Evolutionary conservation across 2,329 filamentous ascomycete genomes (phyloP), one percentile per base, ranked within the genome.

Genomic region (Neopestalotiopsis clavispora): DNA sequence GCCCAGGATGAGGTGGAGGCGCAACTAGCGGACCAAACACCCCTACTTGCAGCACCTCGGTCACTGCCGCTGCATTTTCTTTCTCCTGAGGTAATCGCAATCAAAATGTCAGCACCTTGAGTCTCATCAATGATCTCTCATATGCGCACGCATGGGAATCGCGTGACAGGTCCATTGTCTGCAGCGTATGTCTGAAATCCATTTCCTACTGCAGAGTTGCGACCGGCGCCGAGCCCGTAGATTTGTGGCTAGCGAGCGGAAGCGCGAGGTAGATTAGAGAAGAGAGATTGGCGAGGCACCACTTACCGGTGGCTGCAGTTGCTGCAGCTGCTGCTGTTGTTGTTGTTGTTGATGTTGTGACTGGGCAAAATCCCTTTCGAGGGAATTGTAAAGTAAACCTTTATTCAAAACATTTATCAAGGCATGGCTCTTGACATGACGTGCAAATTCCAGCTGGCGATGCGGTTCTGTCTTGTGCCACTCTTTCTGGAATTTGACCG

Each of bases 401-500:
- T 88, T 87, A 79, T 91, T 90, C 72, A 91, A 80, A 72, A 90
- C 82, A 69, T 85, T 85, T 69, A 91, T 87, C 76, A 91, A 83
- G 73, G 89, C 88, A 80, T 90, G 88, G 74, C 85, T 87, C 79
- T 89, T 86, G 79, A 91, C 88, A 80, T 91, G 85, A 75, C 85
- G 86, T 77, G 89, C 89, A 79, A 91, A 91, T 70, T 86, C 83
- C 71, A 91, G 87, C 70, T 90, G 83, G 75, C 85, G 85, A 78
- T 91, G 88, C 74, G 89, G 89, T 79, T 88, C 84, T 75, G 85
- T 82, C 72, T 90, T 82, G 79, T 89, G 86, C 89, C 89, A 91
- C 82, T 91, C 89, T 78, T 91, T 90, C 76, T 91, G 89, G 74
- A 91, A 87, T 78, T 90, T 90, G 80, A 88, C 86, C 67, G 89